Percentiles rank a stretch among this genome's conserved stretches.
These are phyloP conservation scores for Brassica hybrid DNA, from an alignment of 441 rosid genomes.

Conservation along the genomic window DNA sequence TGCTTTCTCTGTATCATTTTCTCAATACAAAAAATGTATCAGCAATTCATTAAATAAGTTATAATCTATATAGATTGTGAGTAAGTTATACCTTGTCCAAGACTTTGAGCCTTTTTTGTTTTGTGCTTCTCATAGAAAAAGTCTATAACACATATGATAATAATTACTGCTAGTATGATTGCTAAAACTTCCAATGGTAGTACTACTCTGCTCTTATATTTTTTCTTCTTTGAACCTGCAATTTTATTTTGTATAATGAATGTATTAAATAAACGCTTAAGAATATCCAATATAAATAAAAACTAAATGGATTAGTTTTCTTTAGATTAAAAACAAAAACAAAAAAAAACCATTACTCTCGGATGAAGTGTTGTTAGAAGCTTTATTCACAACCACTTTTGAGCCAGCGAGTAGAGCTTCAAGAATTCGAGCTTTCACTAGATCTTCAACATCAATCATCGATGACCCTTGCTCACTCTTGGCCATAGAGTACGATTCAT, in stretches of 20 bases:
- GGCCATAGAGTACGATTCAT: not conserved
- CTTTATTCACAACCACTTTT: constrained; percentile 18
- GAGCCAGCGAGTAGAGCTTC: not conserved
- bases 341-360: no score
- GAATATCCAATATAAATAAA: no score
- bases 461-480: constrained; percentile 5
- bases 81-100: constrained; percentile 21
- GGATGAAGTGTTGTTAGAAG: not conserved
- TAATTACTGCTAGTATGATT: constrained; percentile 16
- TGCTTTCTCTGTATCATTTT: not conserved
- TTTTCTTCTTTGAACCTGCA: constrained; percentile 18
- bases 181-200: not conserved
- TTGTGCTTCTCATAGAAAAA: not conserved
- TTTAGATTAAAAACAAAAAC: no score
- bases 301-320: no score
- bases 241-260: not conserved
- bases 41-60: not conserved
- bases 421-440: constrained; percentile 14
- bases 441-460: not conserved
- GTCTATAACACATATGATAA: not conserved
- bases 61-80: not conserved
- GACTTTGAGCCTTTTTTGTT: constrained; percentile 11
- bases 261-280: not conserved
- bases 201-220: not conserved
- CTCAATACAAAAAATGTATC: not conserved